Base-by-base conservation (phyloP, 768 basidiomycete genomes). In the Boletus tylopilopsis region DNA sequence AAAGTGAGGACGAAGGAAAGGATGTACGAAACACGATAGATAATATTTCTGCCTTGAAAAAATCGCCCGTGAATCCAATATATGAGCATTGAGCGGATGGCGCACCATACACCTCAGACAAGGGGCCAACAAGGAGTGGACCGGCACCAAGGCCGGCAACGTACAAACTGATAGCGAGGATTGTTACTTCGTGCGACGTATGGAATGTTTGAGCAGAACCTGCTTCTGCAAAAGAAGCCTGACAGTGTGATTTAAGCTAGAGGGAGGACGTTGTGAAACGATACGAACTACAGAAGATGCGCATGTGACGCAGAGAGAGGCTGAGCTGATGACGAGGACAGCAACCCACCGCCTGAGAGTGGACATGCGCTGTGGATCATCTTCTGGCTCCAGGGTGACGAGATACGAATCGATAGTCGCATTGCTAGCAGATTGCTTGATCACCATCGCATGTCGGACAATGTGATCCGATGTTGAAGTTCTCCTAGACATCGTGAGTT, bases 161-260 rank as follows among this genome's bases (percentile, higher is more conserved):
- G 55, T 76, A 78, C 13, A 80, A 46, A 34, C 76, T 77, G 25
- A 81, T 68, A 27, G 66, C 68, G 18, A 81, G 70, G 19, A 76
- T 74, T 0, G 77, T 69, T 19, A 82, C 78, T 53, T 80, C 76
- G 13, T 67, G 66, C 0, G 78, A 76, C 4, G 84, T 78, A 36
- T 78, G 71, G 36, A 89, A 75, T 6, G 74, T 68, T 9, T 61
- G 48, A 32, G 81, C 71, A 35, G 87, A 72, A 0, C 79, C 82
- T 1, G 62, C 58, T 64, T 90, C 87, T 1, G 89, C 80, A 44
- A 81, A 82, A 0, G 79, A 69, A 10, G 84, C 79, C 84, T 84
- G 24, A 30, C 12, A 40, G 3, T 32, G 6, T 51, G 29, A 27
- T 34, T 36, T 16, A 33, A 7, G 18, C 4, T 12, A 46, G 12